A percentile compares a stretch with the other conserved stretches of the same genome.
phyloP scores from a whole-genome alignment of 495 filamentous ascomycete species.

The Parachaetomium inaequale region DNA sequence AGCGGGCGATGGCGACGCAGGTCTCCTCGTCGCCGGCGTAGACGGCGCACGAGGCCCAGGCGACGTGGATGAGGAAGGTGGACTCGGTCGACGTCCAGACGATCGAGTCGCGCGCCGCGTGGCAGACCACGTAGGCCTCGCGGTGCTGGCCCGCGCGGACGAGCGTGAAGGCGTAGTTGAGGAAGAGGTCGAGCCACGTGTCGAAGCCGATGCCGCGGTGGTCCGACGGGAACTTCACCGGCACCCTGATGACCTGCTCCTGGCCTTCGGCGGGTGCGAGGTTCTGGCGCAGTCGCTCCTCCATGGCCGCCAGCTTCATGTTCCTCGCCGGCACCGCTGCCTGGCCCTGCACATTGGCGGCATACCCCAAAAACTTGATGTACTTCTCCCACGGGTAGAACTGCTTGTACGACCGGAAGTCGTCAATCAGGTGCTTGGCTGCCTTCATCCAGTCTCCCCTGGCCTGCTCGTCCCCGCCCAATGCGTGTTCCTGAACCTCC shows the following conservation, averaged over 20 bases:
- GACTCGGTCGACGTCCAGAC: conserved; percentile 69
- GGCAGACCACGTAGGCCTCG: conserved; percentile 73
- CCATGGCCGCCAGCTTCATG: conserved; percentile 66
- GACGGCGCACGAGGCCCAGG: conserved; percentile 82
- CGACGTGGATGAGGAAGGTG: conserved; percentile 71
- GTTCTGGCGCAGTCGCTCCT: conserved; percentile 57
- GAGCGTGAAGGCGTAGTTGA: conserved; percentile 73
- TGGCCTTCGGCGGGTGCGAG: conserved; percentile 35
- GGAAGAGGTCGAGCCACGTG: conserved; percentile 86
- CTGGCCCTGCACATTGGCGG: conserved; percentile 46
- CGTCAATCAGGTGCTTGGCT: conserved; percentile 69
- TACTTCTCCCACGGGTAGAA: conserved; percentile 76
- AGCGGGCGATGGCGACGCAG: conserved; percentile 63
- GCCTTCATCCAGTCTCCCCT: conserved; percentile 67
- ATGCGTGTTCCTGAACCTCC: conserved; percentile 48
- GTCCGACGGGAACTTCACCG: conserved; percentile 49
- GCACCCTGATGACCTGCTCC: conserved; percentile 13
- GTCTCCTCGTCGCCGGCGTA: conserved; percentile 74
- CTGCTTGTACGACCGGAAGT: conserved; percentile 69
- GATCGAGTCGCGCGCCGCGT: conserved; percentile 67
- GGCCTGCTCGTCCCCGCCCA: conserved; percentile 51
- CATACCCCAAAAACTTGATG: conserved; percentile 64
- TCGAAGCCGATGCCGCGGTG: conserved; percentile 78
- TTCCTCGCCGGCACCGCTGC: conserved; percentile 47
- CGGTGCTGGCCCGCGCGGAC: conserved; percentile 54